Conservation (phyloP, 2,329 filamentous ascomycete genomes). For the Pyrenochaeta sp. region DNA sequence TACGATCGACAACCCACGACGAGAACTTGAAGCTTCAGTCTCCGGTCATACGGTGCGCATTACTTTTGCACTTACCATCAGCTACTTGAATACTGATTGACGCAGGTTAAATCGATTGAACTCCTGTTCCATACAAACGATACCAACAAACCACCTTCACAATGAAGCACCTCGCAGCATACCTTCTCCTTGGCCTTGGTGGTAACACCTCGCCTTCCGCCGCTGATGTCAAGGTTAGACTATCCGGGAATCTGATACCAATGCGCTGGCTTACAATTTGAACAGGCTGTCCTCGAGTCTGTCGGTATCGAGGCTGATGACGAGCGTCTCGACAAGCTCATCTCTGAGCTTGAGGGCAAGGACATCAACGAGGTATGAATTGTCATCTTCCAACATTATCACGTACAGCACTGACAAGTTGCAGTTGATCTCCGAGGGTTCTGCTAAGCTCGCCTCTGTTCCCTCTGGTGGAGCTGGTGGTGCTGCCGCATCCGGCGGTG, state of each 20-base stretch:
- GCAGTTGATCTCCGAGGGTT: slow-evolving; percentile 90
- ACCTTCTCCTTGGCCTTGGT: slow-evolving; percentile 94
- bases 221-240: slow-evolving; percentile 69
- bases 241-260: neutral
- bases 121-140: slow-evolving; percentile 72
- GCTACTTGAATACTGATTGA: slow-evolving; percentile 27
- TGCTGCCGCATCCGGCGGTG: slow-evolving; percentile 67
- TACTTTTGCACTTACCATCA: neutral
- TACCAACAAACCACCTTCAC: slow-evolving; percentile 58
- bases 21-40: slow-evolving; percentile 98
- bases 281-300: slow-evolving; percentile 82
- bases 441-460: slow-evolving; percentile 95
- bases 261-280: slow-evolving; percentile 12
- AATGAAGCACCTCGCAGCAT: slow-evolving; percentile 99
- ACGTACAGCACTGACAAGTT: slow-evolving; percentile 36
- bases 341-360: slow-evolving; percentile 92
- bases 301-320: slow-evolving; percentile 93
- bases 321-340: slow-evolving; percentile 84
- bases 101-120: slow-evolving; percentile 85
- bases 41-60: slow-evolving; percentile 87
- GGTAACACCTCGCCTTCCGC: slow-evolving; percentile 91
- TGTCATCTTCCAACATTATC: neutral
- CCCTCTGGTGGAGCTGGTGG: slow-evolving; percentile 87
- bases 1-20: slow-evolving; percentile 38
- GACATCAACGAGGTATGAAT: slow-evolving; percentile 84